Conservation (phyloP, 129 eudicot genomes). For the Tanacetum coccineum region DNA sequence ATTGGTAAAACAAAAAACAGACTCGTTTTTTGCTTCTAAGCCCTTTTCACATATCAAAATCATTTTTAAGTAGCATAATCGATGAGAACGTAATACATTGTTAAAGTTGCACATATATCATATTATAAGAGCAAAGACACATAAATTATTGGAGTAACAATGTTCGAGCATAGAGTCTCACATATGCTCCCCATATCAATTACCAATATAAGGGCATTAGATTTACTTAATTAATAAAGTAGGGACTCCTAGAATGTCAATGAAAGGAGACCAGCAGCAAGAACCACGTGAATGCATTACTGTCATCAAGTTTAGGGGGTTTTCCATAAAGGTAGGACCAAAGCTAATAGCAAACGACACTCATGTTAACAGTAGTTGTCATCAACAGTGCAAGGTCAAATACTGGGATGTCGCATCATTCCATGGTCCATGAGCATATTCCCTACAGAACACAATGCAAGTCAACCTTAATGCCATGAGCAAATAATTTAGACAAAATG, state of each 20-base stretch:
- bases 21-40: too few relatives aligned
- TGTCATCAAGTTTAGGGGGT: constrained; percentile 89
- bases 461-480: neutral
- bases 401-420: constrained; percentile 88
- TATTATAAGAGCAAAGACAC: too few relatives aligned
- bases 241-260: constrained; percentile 88
- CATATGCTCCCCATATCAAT: too few relatives aligned
- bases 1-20: too few relatives aligned
- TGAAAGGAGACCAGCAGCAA: constrained; percentile 99
- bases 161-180: too few relatives aligned
- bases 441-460: constrained; percentile 39
- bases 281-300: constrained; percentile 95
- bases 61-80: too few relatives aligned
- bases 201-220: too few relatives aligned
- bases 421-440: constrained; percentile 99
- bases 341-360: constrained; percentile 86
- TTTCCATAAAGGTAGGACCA: constrained; percentile 94
- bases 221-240: constrained; percentile 1
- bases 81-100: too few relatives aligned
- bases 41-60: too few relatives aligned
- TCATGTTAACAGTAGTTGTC: constrained; percentile 81
- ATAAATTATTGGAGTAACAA: too few relatives aligned
- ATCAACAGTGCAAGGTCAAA: constrained; percentile 75
- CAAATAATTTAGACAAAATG: neutral
- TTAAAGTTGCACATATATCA: too few relatives aligned